Percentiles rank a stretch among this genome's conserved stretches.
phyloP scores from a whole-genome alignment of 2,329 filamentous ascomycete species.

The Botrytis elliptica region DNA sequence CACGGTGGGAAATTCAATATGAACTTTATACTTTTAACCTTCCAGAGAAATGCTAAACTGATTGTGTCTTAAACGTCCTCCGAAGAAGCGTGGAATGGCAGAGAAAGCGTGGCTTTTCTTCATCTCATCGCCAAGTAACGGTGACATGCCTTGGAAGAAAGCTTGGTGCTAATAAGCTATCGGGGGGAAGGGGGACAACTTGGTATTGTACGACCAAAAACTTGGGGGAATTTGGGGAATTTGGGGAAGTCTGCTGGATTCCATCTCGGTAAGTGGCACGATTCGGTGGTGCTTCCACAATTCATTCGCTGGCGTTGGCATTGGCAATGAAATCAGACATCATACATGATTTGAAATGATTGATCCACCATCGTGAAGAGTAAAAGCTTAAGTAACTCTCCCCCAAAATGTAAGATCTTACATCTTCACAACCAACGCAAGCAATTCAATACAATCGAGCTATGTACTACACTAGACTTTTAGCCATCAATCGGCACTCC shows the following conservation, averaged over 20 bases:
- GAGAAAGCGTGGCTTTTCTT: conserved; percentile 4
- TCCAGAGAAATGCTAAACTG: neutral
- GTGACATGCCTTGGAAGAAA: conserved; percentile 17
- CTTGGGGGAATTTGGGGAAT: neutral
- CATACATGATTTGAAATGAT: neutral
- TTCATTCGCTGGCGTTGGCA: neutral
- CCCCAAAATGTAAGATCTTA: neutral
- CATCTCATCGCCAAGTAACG: conserved; percentile 20
- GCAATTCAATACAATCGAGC: neutral
- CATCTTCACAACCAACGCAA: neutral
- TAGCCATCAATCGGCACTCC: neutral
- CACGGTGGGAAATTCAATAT: neutral
- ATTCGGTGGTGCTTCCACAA: neutral
- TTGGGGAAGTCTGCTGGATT: neutral
- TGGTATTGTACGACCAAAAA: neutral
- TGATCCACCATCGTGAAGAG: neutral
- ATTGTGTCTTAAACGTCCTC: neutral
- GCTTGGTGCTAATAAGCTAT: conserved; percentile 20
- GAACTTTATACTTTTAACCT: neutral
- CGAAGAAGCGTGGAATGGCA: neutral
- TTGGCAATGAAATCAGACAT: neutral
- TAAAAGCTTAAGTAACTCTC: neutral
- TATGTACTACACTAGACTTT: neutral
- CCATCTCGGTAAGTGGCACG: neutral
- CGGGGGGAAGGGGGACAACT: neutral